A percentile compares a stretch with the other conserved stretches of the same genome.
phyloP scores from a whole-genome alignment of 768 basidiomycete species.

The Tulasnella sp. region DNA sequence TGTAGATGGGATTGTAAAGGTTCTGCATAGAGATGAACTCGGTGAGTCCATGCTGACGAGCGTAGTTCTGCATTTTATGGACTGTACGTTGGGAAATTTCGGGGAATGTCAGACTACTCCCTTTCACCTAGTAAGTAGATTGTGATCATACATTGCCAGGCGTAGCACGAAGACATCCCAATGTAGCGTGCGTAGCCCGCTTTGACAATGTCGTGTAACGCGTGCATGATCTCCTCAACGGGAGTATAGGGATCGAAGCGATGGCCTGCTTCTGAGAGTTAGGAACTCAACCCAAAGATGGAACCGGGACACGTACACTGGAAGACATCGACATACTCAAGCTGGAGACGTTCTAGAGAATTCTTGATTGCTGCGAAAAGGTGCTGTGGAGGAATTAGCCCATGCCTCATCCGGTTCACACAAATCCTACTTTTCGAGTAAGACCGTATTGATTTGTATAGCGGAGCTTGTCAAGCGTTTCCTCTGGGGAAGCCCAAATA shows the following conservation, averaged over 20 bases:
- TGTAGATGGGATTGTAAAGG: slow-evolving; percentile 13
- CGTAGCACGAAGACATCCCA: slow-evolving; percentile 31
- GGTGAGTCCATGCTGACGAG: neutral
- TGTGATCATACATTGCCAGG: slow-evolving; percentile 17
- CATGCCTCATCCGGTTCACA: neutral
- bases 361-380: slow-evolving; percentile 49
- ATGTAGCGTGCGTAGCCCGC: slow-evolving; percentile 50
- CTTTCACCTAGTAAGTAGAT: no score
- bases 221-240: slow-evolving; percentile 49
- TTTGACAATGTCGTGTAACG: slow-evolving; percentile 49
- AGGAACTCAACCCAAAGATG: neutral
- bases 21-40: slow-evolving; percentile 24
- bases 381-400: slow-evolving; percentile 38
- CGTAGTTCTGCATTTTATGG: slow-evolving; percentile 31
- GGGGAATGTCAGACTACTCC: neutral
- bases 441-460: slow-evolving; percentile 20
- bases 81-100: neutral
- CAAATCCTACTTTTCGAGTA: slow-evolving; percentile 15
- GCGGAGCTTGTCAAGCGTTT: neutral
- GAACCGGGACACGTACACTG: slow-evolving; percentile 37
- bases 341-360: slow-evolving; percentile 43
- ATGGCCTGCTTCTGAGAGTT: slow-evolving; percentile 24
- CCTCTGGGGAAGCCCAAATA: neutral
- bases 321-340: slow-evolving; percentile 49
- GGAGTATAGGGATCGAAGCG: slow-evolving; percentile 32